Percentiles rank a stretch among this genome's conserved stretches.
These are phyloP conservation scores for Pseudogymnoascus sp. DNA, from an alignment of 2,329 filamentous ascomycete species.

Conservation along the genomic window DNA sequence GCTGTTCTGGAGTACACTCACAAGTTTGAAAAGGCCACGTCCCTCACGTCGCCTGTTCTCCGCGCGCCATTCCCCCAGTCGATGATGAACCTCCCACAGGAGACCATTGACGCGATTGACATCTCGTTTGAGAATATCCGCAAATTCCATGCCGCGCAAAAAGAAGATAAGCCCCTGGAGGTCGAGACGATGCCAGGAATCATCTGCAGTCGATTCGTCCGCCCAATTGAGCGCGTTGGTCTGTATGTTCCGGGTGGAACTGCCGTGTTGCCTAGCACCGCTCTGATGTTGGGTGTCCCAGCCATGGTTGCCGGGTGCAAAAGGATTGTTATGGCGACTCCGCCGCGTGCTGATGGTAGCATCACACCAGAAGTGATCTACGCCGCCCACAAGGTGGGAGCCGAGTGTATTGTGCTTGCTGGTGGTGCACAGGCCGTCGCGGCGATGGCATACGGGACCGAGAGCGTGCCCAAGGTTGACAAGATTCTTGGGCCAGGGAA, in stretches of 20 bases:
- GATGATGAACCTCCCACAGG: conserved; percentile 76
- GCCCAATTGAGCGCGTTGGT: conserved; percentile 92
- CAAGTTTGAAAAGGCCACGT: conserved; percentile 95
- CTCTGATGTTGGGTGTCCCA: conserved; percentile 95
- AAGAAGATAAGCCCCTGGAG: conserved; percentile 69
- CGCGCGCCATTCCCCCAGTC: conserved; percentile 79
- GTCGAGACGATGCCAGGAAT: conserved; percentile 99
- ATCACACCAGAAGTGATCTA: conserved; percentile 97
- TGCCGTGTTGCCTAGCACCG: conserved; percentile 92
- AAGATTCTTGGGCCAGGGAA: conserved; percentile 98
- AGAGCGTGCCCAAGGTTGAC: conserved; percentile 91
- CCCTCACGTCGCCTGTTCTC: conserved; percentile 79
- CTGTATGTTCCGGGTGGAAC: conserved; percentile 94
- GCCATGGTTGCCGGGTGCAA: conserved; percentile 96
- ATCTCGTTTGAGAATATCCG: conserved; percentile 88
- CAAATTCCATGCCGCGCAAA: conserved; percentile 88
- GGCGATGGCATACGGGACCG: conserved; percentile 94
- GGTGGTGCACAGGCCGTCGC: conserved; percentile 94
- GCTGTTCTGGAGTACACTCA: conserved; percentile 89
- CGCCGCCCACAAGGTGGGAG: conserved; percentile 91
- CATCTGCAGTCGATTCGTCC: conserved; percentile 83
- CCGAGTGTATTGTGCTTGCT: conserved; percentile 90
- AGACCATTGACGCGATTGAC: conserved; percentile 90
- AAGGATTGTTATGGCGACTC: conserved; percentile 88
- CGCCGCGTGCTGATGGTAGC: conserved; percentile 79